Evolutionary conservation across 768 basidiomycete genomes (phyloP), one percentile per base, ranked within the genome.

Genomic region (Fomitopsis pulvina): DNA sequence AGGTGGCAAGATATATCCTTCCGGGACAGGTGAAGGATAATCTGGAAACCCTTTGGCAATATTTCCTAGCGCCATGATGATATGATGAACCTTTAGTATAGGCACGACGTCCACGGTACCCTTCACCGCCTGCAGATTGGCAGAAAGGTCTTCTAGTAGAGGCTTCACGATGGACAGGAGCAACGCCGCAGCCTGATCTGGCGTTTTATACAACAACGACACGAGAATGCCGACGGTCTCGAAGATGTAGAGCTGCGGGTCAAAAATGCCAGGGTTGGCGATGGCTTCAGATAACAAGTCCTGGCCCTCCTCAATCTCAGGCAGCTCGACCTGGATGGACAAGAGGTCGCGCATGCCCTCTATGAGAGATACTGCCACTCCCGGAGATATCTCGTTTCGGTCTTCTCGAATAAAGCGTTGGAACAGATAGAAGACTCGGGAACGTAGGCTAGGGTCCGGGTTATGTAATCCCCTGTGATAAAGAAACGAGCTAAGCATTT

Each of bases 21-120:
- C 75, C 0, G 82, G 80, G 1, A 83, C 69, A 1, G 81, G 76
- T 14, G 77, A 80, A 38, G 90, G 87, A 60, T 87, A 86, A 62
- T 92, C 92, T 0, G 96, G 96, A 68, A 97, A 98, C 11, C 96
- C 96, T 68, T 96, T 96, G 29, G 93, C 88, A 48, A 97, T 80
- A 59, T 89, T 92, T 11, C 95, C 95, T 20, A 97, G 73, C 2
- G 95, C 93, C 83, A 95, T 87, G 64, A 97, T 86, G 57, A 85
- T 76, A 68, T 98, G 94, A 59, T 98, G 96, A 7, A 92, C 80
- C 61, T 81, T 83, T 48, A 97, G 74, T 58, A 96, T 81, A n/a
- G 89, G 78, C 39, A 87, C 64, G 5, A 89, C 68, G 56, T 92
- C 87, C 41, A 79, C 74, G 2, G 76, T 66, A 8, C 79, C 79